phyloP scores from a whole-genome alignment of 495 filamentous ascomycete genomes.

The Cercophora sp. region DNA sequence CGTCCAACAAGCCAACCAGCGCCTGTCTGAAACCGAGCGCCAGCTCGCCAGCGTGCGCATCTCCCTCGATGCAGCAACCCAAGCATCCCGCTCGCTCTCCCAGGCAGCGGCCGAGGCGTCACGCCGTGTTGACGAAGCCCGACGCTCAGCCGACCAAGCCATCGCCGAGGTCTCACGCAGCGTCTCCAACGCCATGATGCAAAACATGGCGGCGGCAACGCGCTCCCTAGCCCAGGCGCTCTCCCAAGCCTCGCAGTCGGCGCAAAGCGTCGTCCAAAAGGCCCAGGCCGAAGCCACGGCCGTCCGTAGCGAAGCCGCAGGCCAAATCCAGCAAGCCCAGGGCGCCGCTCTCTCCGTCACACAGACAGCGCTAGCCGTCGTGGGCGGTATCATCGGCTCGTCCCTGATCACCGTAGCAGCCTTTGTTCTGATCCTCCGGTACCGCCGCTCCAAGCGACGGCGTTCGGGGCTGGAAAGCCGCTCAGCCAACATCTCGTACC shows the following conservation, averaged over 20 bases:
- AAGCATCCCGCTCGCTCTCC: constrained; percentile 21
- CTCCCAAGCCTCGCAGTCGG: constrained; percentile 30
- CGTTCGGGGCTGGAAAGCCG: background rate
- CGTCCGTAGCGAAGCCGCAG: constrained; percentile 28
- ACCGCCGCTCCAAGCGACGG: constrained; percentile 23
- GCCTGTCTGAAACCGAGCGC: constrained; percentile 24
- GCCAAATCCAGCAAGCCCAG: constrained; percentile 28
- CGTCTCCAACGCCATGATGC: constrained; percentile 16
- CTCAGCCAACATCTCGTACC: constrained; percentile 16
- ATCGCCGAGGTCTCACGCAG: constrained; percentile 14
- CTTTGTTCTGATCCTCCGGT: constrained; percentile 33
- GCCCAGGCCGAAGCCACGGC: constrained; percentile 32
- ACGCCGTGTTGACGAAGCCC: constrained; percentile 13
- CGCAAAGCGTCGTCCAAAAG: constrained; percentile 32
- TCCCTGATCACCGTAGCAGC: constrained; percentile 33
- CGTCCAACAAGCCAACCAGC: constrained; percentile 24
- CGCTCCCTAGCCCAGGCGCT: constrained; percentile 28
- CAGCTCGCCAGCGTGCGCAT: constrained; percentile 17
- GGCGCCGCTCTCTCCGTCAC: constrained; percentile 33
- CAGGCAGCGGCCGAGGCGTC: constrained; percentile 21
- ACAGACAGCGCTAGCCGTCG: constrained; percentile 36
- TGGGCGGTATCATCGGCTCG: constrained; percentile 39
- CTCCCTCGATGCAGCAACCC: constrained; percentile 16
- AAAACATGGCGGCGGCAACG: constrained; percentile 21
- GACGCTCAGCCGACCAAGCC: constrained; percentile 18